Evolutionary conservation across 208 protist species (phyloP).

Genomic region (Leishmania turanica): DNA sequence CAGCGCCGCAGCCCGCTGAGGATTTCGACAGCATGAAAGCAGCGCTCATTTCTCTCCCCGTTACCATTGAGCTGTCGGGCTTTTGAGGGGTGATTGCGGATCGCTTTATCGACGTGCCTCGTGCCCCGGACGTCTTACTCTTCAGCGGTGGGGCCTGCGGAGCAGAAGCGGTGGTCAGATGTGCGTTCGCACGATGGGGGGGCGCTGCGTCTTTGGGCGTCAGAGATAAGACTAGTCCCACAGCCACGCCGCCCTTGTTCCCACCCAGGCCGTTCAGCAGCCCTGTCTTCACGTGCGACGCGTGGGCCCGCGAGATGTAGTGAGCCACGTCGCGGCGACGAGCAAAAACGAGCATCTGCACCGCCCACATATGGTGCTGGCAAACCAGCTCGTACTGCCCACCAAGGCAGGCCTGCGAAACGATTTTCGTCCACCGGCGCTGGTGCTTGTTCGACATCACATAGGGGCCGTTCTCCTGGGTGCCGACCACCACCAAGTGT

Average conservation of each 20-base stretch:
- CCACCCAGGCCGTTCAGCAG: conserved; percentile 69
- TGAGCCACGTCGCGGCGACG: conserved; percentile 60
- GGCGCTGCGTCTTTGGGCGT: conserved; percentile 15
- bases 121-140: not conserved
- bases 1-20: not conserved
- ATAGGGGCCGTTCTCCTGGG: conserved; percentile 84
- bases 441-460: conserved; percentile 52
- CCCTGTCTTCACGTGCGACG: conserved; percentile 56
- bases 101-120: no score
- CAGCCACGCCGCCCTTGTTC: conserved; percentile 94
- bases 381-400: conserved; percentile 62
- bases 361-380: conserved; percentile 68
- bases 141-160: not conserved
- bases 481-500: conserved; percentile 79
- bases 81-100: no score
- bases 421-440: conserved; percentile 42
- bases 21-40: not conserved
- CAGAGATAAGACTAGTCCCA: conserved; percentile 73
- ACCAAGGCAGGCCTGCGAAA: conserved; percentile 49
- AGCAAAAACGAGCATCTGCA: conserved; percentile 86
- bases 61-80: not conserved
- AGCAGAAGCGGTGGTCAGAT: not conserved
- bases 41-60: not conserved
- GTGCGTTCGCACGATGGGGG: conserved; percentile 3
- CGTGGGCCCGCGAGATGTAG: conserved; percentile 57